Conservation (phyloP, 345 rosid species). For the Aegle marmelos region DNA sequence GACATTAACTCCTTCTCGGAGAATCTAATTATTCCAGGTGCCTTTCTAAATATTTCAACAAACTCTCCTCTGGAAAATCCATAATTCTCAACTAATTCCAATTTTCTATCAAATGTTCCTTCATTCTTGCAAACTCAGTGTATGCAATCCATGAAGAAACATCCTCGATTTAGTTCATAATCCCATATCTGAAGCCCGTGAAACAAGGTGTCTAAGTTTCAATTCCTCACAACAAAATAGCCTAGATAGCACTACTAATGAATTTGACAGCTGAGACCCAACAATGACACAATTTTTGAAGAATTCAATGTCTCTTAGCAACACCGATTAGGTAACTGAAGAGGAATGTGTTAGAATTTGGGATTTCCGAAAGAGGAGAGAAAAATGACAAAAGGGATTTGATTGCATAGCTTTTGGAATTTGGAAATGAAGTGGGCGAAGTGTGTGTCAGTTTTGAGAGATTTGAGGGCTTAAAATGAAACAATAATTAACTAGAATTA, state of each 20-base stretch:
- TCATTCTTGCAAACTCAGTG: conserved; percentile 29
- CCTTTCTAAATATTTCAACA: conserved; percentile 27
- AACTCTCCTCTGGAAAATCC: conserved; percentile 31
- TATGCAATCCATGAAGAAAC: conserved; percentile 32
- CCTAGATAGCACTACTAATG: conserved; percentile 27
- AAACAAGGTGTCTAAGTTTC: conserved; percentile 14
- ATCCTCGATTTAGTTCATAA: conserved; percentile 36
- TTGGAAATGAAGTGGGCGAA: neutral
- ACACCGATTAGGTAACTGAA: neutral
- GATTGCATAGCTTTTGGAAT: neutral
- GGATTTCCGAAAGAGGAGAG: conserved; percentile 3
- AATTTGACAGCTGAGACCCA: conserved; percentile 29
- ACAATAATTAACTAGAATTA: neutral
- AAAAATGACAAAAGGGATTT: conserved; percentile 1
- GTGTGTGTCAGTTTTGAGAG: too few species aligned
- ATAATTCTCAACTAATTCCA: conserved; percentile 18
- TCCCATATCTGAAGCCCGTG: conserved; percentile 25
- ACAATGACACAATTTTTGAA: conserved; percentile 31
- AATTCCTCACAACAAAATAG: conserved; percentile 21
- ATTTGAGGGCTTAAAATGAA: neutral
- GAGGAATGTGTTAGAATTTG: neutral
- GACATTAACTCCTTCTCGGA: conserved; percentile 30
- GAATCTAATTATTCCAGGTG: conserved; percentile 24
- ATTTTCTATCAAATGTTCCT: conserved; percentile 27
- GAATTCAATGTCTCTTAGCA: conserved; percentile 24